These are phyloP conservation scores for Kurtzmaniella quercitrusa DNA, from an alignment of 1,139 yeast species.

Conservation along the genomic window DNA sequence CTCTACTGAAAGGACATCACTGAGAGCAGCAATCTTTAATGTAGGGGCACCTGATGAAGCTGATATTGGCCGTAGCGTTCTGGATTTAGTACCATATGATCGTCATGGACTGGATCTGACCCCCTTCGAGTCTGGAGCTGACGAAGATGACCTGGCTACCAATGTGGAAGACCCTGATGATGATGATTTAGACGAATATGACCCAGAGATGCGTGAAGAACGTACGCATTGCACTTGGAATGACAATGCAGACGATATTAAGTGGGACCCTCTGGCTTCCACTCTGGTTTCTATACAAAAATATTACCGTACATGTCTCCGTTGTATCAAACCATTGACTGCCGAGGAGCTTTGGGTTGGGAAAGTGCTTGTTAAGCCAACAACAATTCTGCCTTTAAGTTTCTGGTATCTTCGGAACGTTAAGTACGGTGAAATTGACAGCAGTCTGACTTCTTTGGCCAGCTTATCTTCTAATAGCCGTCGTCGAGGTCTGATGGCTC, in stretches of 20 bases:
- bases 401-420: slow-evolving; percentile 20
- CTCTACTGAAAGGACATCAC: slow-evolving; percentile 14
- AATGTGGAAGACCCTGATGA: slow-evolving; percentile 8
- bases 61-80: slow-evolving; percentile 7
- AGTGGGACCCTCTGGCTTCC: slow-evolving; percentile 46
- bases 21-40: not conserved
- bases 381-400: slow-evolving; percentile 29
- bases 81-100: not conserved
- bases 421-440: slow-evolving; percentile 14
- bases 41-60: slow-evolving; percentile 18
- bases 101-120: not conserved
- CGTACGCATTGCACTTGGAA: not conserved
- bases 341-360: slow-evolving; percentile 55
- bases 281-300: slow-evolving; percentile 21
- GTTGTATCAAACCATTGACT: slow-evolving; percentile 54
- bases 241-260: slow-evolving; percentile 11
- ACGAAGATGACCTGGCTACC: not conserved
- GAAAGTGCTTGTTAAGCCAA: slow-evolving; percentile 42
- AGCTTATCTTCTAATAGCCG: slow-evolving; percentile 14
- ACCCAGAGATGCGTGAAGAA: slow-evolving; percentile 3
- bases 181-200: slow-evolving; percentile 8
- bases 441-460: slow-evolving; percentile 16
- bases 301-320: slow-evolving; percentile 48
- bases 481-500: slow-evolving; percentile 14
- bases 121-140: not conserved